phyloP scores from a whole-genome alignment of 2,329 filamentous ascomycete species.

The Macrophomina pseudophaseolina region DNA sequence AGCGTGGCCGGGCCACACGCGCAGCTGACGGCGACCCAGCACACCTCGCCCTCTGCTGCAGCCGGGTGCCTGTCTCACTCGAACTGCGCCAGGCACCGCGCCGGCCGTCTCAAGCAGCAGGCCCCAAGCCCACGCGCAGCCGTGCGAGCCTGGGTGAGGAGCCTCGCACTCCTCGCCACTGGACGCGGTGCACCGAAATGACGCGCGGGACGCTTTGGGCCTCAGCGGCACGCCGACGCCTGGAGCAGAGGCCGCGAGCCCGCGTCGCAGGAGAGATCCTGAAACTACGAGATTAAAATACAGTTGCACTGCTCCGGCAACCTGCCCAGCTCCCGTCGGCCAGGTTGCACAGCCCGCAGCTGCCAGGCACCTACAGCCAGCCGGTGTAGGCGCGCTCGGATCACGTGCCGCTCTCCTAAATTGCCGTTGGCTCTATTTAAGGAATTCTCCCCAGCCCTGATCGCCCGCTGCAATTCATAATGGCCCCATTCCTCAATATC shows the following conservation, averaged over 20 bases:
- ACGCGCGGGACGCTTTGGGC: slow-evolving; percentile 25
- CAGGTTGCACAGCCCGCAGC: slow-evolving; percentile 11
- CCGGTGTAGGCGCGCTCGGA: slow-evolving; percentile 8
- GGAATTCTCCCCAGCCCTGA: slow-evolving; percentile 17
- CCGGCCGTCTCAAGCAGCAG: not conserved
- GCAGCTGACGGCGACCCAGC: slow-evolving; percentile 16
- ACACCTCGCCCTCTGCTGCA: not conserved
- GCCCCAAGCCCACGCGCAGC: not conserved
- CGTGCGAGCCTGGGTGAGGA: not conserved
- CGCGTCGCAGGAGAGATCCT: slow-evolving; percentile 22
- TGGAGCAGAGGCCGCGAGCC: slow-evolving; percentile 9
- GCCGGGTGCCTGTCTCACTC: slow-evolving; percentile 13
- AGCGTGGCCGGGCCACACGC: not conserved
- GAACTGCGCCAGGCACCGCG: slow-evolving; percentile 10
- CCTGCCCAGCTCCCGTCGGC: not conserved
- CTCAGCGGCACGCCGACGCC: slow-evolving; percentile 17
- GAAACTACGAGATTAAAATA: slow-evolving; percentile 22
- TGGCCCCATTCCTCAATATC: slow-evolving; percentile 21
- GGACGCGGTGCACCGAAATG: slow-evolving; percentile 3
- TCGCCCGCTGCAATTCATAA: slow-evolving; percentile 5
- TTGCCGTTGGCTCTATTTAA: slow-evolving; percentile 8
- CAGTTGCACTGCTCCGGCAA: slow-evolving; percentile 5
- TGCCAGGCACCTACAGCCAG: not conserved
- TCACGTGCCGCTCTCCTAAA: slow-evolving; percentile 7
- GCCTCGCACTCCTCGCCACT: not conserved